These are phyloP conservation scores for Brassica nigra DNA, from an alignment of 345 rosid species.

Conservation along the genomic window DNA sequence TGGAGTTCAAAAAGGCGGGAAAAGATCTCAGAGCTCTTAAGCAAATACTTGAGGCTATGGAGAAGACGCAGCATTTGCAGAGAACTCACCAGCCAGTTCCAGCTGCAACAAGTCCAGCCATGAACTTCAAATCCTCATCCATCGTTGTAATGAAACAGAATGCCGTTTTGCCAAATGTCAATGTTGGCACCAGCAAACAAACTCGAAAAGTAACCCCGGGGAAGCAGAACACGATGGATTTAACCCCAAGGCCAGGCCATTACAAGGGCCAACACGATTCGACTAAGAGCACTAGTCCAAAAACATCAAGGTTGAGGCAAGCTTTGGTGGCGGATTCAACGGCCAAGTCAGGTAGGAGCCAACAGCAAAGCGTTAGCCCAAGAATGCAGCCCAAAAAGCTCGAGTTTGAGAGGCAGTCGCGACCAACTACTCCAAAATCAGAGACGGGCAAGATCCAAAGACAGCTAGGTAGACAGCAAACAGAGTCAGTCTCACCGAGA, in stretches of 20 bases:
- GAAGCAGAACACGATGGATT: constrained; percentile 52
- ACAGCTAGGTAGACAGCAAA: constrained; percentile 50
- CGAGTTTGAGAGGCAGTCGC: constrained; percentile 52
- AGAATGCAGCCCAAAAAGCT: constrained; percentile 57
- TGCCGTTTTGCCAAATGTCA: constrained; percentile 37
- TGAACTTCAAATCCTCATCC: constrained; percentile 49
- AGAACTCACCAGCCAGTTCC: constrained; percentile 44
- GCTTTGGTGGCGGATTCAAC: constrained; percentile 40
- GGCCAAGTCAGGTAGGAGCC: constrained; percentile 43
- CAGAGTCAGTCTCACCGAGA: constrained; percentile 50
- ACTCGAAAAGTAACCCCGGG: constrained; percentile 42
- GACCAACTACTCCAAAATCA: constrained; percentile 40
- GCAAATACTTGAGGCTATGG: constrained; percentile 87
- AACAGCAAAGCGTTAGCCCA: constrained; percentile 50
- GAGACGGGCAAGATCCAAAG: constrained; percentile 47
- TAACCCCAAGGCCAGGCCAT: constrained; percentile 46
- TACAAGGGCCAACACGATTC: constrained; percentile 37
- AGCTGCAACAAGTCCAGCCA: constrained; percentile 40
- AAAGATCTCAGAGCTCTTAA: constrained; percentile 92
- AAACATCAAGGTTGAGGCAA: constrained; percentile 41
- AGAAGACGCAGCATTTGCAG: constrained; percentile 58
- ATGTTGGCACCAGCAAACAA: constrained; percentile 21
- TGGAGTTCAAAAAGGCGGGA: constrained; percentile 73
- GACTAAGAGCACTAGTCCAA: constrained; percentile 41
- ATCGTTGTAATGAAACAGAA: constrained; percentile 50